phyloP scores from a whole-genome alignment of 305 asterid species.

The Fraxinus sp. region DNA sequence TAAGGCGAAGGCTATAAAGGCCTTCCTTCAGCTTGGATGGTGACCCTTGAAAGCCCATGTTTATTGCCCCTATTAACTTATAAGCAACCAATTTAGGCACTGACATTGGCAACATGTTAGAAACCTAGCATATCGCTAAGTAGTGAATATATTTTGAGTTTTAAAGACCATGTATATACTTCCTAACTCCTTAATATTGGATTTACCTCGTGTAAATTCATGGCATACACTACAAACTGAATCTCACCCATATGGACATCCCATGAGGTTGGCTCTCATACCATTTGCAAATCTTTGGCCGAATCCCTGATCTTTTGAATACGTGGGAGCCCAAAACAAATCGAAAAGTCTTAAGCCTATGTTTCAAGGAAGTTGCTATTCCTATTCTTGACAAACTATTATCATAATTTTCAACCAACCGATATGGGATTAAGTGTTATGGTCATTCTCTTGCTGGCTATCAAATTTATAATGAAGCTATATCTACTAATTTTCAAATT shows the following conservation, averaged over 20 bases:
- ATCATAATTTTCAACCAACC: background rate
- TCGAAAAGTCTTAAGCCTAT: background rate
- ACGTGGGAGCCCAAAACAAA: background rate
- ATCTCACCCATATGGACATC: background rate
- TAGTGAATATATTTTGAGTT: background rate
- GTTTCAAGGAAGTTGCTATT: background rate
- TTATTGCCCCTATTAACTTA: background rate
- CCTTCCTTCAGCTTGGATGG: background rate
- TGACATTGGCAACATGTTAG: background rate
- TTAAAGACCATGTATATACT: background rate
- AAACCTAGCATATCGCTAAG: background rate
- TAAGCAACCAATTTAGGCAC: background rate
- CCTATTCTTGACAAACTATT: background rate
- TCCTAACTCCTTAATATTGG: background rate
- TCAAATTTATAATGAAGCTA: background rate
- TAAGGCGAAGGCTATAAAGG: background rate
- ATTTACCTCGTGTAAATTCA: background rate
- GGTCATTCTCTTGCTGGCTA: background rate
- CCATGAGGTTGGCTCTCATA: background rate
- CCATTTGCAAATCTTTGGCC: background rate
- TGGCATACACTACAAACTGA: background rate
- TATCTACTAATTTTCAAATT: slow-evolving; percentile 1
- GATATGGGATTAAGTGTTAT: background rate
- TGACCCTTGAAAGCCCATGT: background rate
- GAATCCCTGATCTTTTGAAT: background rate